These are phyloP conservation scores for Zygotorulaspora danielsina DNA, from an alignment of 805 yeast species.

Conservation along the genomic window DNA sequence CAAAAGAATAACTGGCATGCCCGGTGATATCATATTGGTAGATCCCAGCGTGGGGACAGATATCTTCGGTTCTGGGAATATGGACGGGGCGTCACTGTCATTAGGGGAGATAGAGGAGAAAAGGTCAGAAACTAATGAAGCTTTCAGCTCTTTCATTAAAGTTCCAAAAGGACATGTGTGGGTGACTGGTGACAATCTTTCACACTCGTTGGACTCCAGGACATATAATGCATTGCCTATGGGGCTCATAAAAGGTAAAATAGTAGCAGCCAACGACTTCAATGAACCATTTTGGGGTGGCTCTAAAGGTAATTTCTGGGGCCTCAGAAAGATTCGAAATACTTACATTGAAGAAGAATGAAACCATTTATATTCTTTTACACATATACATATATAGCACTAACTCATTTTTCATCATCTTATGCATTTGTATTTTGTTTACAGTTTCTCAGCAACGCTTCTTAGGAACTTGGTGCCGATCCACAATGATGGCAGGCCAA, in stretches of 20 bases:
- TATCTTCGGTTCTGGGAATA: slow-evolving; percentile 25
- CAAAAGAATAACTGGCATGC: slow-evolving; percentile 92
- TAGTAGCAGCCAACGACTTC: slow-evolving; percentile 64
- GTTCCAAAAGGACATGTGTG: slow-evolving; percentile 96
- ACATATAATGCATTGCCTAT: slow-evolving; percentile 86
- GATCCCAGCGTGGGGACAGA: slow-evolving; percentile 68
- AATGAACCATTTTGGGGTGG: slow-evolving; percentile 44
- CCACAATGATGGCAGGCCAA: slow-evolving; percentile 52
- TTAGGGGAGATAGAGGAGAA: slow-evolving; percentile 10
- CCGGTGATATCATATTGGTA: slow-evolving; percentile 77
- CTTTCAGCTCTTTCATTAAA: slow-evolving; percentile 49
- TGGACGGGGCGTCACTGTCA: neutral
- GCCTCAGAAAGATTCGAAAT: slow-evolving; percentile 54
- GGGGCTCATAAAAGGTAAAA: slow-evolving; percentile 83
- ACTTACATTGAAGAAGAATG: slow-evolving; percentile 40
- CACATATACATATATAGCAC: neutral
- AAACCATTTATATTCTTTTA: slow-evolving; percentile 1
- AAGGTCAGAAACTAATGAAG: slow-evolving; percentile 21
- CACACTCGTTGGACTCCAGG: slow-evolving; percentile 84
- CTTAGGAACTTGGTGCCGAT: slow-evolving; percentile 66
- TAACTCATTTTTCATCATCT: slow-evolving; percentile 2
- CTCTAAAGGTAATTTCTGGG: slow-evolving; percentile 41
- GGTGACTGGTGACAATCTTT: slow-evolving; percentile 93
- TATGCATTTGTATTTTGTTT: slow-evolving; percentile 2
- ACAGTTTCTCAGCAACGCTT: slow-evolving; percentile 27